These are phyloP conservation scores for Hypomontagnella submonticulosa DNA, from an alignment of 495 filamentous ascomycete genomes.

Conservation along the genomic window DNA sequence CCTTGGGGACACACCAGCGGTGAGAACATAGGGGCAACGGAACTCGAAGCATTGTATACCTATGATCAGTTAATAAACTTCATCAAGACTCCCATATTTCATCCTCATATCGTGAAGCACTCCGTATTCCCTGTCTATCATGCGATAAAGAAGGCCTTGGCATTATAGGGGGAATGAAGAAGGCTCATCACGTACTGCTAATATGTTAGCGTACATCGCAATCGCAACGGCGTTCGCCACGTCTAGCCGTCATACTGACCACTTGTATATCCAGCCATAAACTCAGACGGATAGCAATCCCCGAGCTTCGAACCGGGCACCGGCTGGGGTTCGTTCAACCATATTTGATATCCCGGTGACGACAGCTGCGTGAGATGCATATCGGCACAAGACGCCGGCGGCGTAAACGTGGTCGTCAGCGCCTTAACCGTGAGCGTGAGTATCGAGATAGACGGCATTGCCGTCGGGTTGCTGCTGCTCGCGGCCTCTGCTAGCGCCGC, in stretches of 20 bases:
- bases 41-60: conserved; percentile 27
- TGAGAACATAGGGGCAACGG: conserved; percentile 36
- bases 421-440: conserved; percentile 30
- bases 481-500: not conserved
- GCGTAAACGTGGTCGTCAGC: conserved; percentile 39
- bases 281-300: conserved; percentile 39
- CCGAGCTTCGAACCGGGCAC: conserved; percentile 31
- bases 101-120: not conserved
- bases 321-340: conserved; percentile 39
- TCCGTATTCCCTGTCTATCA: not conserved
- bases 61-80: conserved; percentile 22
- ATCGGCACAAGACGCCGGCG: conserved; percentile 35
- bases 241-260: conserved; percentile 20
- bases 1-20: conserved; percentile 34
- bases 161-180: not conserved
- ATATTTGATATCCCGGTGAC: conserved; percentile 37
- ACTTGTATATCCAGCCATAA: conserved; percentile 38
- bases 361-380: conserved; percentile 35
- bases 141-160: not conserved
- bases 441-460: conserved; percentile 21
- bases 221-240: not conserved
- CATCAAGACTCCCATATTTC: not conserved
- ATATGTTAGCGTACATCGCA: conserved; percentile 21
- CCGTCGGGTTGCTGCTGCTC: conserved; percentile 10
- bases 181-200: conserved; percentile 19